Evolutionary conservation across 257 asterid genomes (phyloP).

Genomic region (Nyctanthes arbortristis): DNA sequence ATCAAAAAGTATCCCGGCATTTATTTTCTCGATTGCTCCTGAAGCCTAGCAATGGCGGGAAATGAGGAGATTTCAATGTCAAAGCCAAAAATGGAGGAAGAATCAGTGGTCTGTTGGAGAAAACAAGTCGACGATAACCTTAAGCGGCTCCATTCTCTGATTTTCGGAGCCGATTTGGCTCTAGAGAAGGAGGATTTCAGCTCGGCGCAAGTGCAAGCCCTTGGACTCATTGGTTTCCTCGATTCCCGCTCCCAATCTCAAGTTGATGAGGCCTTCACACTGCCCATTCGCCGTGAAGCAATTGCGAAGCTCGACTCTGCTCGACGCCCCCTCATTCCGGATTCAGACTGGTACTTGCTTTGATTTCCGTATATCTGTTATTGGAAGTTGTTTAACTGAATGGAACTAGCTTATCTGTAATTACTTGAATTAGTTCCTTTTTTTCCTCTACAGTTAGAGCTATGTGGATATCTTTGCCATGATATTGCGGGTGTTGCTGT

Average conservation of each 20-base stretch:
- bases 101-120: constrained; percentile 67
- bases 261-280: constrained; percentile 66
- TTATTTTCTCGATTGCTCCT: background rate
- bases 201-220: constrained; percentile 66
- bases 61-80: constrained; percentile 35
- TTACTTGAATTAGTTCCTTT: background rate
- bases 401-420: background rate
- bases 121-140: constrained; percentile 75
- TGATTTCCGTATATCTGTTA: background rate
- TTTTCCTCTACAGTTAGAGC: background rate
- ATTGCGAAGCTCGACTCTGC: constrained; percentile 63
- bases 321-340: constrained; percentile 55
- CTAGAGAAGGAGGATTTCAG: constrained; percentile 70
- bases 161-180: constrained; percentile 81
- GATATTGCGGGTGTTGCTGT: background rate
- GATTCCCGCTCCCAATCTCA: constrained; percentile 71
- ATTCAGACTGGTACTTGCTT: constrained; percentile 66
- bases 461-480: background rate
- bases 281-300: constrained; percentile 86
- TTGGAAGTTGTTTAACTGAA: background rate
- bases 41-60: constrained; percentile 68
- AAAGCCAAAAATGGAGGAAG: constrained; percentile 39
- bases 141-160: constrained; percentile 81
- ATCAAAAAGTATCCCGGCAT: background rate
- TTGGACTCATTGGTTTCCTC: constrained; percentile 89